Evolutionary conservation across 2,329 filamentous ascomycete species (phyloP).

Genomic region (Claviceps humidiphila): DNA sequence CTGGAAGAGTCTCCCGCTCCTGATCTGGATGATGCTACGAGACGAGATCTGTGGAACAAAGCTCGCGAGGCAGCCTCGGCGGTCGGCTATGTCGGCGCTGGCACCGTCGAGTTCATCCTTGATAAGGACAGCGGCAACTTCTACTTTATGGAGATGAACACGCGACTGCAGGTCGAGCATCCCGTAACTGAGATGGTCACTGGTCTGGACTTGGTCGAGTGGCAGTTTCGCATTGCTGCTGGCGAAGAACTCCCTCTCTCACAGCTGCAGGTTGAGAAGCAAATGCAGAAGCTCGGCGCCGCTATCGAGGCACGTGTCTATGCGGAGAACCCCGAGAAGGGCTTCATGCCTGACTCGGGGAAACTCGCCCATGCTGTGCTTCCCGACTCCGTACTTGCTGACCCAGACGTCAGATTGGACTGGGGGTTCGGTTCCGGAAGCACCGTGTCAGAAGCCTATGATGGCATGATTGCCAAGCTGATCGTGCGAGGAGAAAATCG

Average conservation of each 20-base stretch:
- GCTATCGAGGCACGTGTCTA: constrained; percentile 96
- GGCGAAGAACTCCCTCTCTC: constrained; percentile 43
- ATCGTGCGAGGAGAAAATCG: constrained; percentile 76
- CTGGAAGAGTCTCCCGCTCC: constrained; percentile 81
- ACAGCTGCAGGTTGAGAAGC: constrained; percentile 52
- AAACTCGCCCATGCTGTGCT: constrained; percentile 71
- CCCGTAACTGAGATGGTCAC: constrained; percentile 70
- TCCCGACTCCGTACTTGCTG: constrained; percentile 44
- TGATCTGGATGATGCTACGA: constrained; percentile 41
- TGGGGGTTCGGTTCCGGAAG: constrained; percentile 87
- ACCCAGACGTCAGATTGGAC: constrained; percentile 73
- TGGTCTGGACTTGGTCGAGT: constrained; percentile 69
- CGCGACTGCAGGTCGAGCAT: constrained; percentile 89
- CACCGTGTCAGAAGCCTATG: constrained; percentile 86
- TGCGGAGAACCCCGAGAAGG: constrained; percentile 81
- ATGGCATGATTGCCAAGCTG: constrained; percentile 97
- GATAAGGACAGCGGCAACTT: constrained; percentile 72
- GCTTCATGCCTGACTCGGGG: constrained; percentile 90
- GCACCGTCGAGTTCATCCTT: constrained; percentile 83
- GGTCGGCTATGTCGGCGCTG: constrained; percentile 77
- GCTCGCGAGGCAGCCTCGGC: constrained; percentile 54
- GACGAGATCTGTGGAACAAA: constrained; percentile 53
- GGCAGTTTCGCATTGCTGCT: constrained; percentile 72
- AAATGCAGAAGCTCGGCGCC: constrained; percentile 64
- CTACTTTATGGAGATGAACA: constrained; percentile 76